phyloP scores from a whole-genome alignment of 2,329 filamentous ascomycete genomes.

The Falciphora oryzae region DNA sequence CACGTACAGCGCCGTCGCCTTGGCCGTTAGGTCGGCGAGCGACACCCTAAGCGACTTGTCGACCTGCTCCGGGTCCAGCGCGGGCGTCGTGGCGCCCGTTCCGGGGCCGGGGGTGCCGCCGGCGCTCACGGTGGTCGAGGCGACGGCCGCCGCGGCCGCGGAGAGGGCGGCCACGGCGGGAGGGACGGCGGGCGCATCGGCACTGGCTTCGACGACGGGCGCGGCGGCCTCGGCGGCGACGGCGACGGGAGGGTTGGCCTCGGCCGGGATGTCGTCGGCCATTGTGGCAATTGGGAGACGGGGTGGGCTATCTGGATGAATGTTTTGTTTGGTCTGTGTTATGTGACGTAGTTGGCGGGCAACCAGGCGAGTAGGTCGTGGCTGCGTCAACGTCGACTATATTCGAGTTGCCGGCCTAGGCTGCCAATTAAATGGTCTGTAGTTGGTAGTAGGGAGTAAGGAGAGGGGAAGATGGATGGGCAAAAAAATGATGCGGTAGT shows the following conservation, averaged over 20 bases:
- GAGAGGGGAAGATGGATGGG: not conserved
- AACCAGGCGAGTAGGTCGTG: too few species aligned
- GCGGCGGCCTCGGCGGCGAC: too few species aligned
- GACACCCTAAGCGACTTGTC: slow-evolving; percentile 47
- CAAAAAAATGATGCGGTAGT: not conserved
- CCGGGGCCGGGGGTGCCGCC: slow-evolving; percentile 22
- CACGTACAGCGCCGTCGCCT: slow-evolving; percentile 78
- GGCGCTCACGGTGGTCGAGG: slow-evolving; percentile 12
- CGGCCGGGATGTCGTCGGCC: slow-evolving; percentile 13
- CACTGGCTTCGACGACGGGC: not conserved
- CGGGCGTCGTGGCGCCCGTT: slow-evolving; percentile 26
- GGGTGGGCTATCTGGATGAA: not conserved
- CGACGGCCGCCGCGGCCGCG: slow-evolving; percentile 11
- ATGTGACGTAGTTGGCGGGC: not conserved
- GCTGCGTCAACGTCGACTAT: too few species aligned
- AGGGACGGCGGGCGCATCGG: slow-evolving; percentile 3
- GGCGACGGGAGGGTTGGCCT: not conserved
- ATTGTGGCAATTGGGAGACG: slow-evolving; percentile 10
- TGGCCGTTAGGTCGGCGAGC: slow-evolving; percentile 71
- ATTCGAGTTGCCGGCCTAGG: not conserved
- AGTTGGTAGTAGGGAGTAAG: too few species aligned
- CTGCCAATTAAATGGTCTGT: not conserved
- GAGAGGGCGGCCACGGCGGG: slow-evolving; percentile 6
- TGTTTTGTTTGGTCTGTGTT: not conserved
- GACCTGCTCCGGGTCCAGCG: slow-evolving; percentile 27